Percentiles rank a stretch among this genome's conserved stretches.
Conservation (phyloP, 2,329 filamentous ascomycete genomes). For the Rhytidhysteron rufulum region DNA sequence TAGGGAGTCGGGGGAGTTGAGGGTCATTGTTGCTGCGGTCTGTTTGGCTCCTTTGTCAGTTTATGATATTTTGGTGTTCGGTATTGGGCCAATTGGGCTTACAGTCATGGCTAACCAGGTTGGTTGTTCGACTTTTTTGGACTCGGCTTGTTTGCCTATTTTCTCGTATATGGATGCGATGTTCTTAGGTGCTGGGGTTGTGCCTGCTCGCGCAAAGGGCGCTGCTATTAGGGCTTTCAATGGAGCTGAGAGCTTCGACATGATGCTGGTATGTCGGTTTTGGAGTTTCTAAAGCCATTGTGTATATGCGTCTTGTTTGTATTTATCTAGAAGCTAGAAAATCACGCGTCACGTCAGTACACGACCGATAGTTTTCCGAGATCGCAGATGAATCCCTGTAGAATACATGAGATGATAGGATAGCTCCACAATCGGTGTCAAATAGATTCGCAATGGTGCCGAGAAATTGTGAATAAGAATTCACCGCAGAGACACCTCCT, state of each 20-base stretch:
- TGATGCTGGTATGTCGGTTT: conserved; percentile 31
- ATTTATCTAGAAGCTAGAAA: no score
- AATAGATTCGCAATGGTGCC: no score
- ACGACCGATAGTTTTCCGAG: no score
- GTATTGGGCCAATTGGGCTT: conserved; percentile 10
- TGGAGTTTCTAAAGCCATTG: no score
- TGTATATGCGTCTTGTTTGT: no score
- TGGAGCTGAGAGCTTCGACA: conserved; percentile 69
- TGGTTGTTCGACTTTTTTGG: conserved; percentile 58
- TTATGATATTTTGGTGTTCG: not conserved
- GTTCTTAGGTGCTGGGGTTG: conserved; percentile 59
- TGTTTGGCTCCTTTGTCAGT: not conserved
- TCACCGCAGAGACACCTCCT: no score
- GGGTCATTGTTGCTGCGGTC: conserved; percentile 75
- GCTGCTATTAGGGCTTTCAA: conserved; percentile 73
- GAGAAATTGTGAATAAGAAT: no score
- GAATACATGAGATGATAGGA: no score
- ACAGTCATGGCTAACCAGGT: conserved; percentile 68
- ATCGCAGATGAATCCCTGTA: no score
- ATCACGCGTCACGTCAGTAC: no score
- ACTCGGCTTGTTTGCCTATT: conserved; percentile 60
- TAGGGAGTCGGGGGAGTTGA: conserved; percentile 75
- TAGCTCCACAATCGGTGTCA: no score
- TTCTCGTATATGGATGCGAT: conserved; percentile 62
- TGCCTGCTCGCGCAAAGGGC: conserved; percentile 62